Base-by-base conservation (phyloP, 1,284 basidiomycete species). In the Rhodotorula glutinis region DNA sequence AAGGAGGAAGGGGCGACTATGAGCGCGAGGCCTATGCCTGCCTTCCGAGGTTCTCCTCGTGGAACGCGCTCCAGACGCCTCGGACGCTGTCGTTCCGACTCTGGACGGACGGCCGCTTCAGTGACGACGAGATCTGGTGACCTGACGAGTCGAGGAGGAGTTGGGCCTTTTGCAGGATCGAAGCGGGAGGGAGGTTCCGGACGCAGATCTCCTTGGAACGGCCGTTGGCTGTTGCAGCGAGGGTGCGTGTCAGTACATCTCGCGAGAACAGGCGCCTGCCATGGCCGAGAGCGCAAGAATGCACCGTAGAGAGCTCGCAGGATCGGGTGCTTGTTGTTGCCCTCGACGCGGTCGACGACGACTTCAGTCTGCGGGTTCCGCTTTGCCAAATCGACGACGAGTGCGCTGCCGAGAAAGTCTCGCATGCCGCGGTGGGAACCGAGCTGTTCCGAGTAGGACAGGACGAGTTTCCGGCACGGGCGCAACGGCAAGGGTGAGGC, bases 101-200 rank as follows among this genome's bases (percentile, higher is more conserved):
- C 81, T 89, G 86, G 44, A 92, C 87, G 27, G 84, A 82, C 68
- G 85, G 82, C 30, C 87, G 79, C 73, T 85, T 91, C 74, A 92
- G 81, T 4, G 25, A 27, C 25, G 86, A 83, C 74, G 86, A 87
- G 68, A 92, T 91, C 79, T 90, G 90, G 56, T 86, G 85, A 47
- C 90, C 90, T 4, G 89, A 91, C 46, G 90, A 85, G 78, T 91
- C 90, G 57, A 92, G 84, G 47, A 92, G 81, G n/a, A 92, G 84
- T 72, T 88, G 82, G 62, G 79, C 77, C 70, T 82, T 82, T 58
- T 76, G 73, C n/a, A 67, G 73, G 41, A 82, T 78, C 53, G 79
- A 75, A 60, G 77, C 74, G 16, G 76, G 73, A 49, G 79, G 77
- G 60, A 82, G 67, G 46, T 73, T 75, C 71, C 80, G 80, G 44